Evolutionary conservation across 495 filamentous ascomycete genomes (phyloP), one percentile per base, ranked within the genome.

Genomic region (Antarctomyces pellizariae): DNA sequence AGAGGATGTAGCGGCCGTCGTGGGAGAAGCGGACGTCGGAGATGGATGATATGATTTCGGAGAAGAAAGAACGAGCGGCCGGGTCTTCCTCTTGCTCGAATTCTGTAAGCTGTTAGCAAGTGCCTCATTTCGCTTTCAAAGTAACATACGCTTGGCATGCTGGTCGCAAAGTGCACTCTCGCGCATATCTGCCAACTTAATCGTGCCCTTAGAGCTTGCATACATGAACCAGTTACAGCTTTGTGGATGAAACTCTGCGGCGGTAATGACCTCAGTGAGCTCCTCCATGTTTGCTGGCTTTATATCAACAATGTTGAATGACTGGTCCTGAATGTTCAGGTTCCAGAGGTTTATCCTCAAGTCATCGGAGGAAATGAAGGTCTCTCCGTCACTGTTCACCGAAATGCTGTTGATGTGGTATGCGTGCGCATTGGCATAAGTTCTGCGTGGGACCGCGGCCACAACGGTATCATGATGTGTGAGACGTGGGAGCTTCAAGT

Each of bases 221-320:
- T 97, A 97, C 89, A 97, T 97, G 53, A 97, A 97, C 80, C 78
- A 91, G 50, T 97, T 97, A 57, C 86, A 97, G 57, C 84, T 91
- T 39, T 69, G 59, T 15, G 86, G 86, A 47, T 97, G 86, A 47
- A 97, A 97, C 45, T 97, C 86, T 23, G 86, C 89, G 18, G 86
- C 86, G 15, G 86, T 97, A 39, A 97, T 95, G 31, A 97, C 86
- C 50, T 97, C 86, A 1, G 86, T 97, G 36, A 97, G 59, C 56
- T 97, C 86, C 50, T 97, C 86, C 86, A 97, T 97, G 49, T 97
- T 97, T 7, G 86, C 86, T 1, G 86, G 86, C 48, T 97, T 97
- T 52, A 97, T 97, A 50, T 97, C 86, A 34, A 97, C 86, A 44
- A 97, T 97, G 56, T 97, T 97, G 64, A 97, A 97, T 59, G 86